Conservation (phyloP, 2,329 filamentous ascomycete genomes). For the Trichophyton simii region DNA sequence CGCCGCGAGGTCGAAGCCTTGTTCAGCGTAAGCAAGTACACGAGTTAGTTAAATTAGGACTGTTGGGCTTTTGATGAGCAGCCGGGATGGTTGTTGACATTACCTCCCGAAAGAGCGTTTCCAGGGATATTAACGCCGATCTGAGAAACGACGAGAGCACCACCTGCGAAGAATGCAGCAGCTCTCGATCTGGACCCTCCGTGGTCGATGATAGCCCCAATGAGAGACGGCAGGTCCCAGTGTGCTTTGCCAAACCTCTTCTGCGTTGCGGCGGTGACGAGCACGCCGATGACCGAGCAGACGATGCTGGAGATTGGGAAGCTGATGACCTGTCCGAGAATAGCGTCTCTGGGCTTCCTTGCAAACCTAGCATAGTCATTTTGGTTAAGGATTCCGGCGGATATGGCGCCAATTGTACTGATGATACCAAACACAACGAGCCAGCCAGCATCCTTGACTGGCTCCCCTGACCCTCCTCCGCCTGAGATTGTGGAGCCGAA, state of each 20-base stretch:
- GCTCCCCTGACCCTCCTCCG: not conserved
- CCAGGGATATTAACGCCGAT: constrained; percentile 31
- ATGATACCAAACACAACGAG: constrained; percentile 30
- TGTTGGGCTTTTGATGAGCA: not conserved
- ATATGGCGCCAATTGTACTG: constrained; percentile 33
- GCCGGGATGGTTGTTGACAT: not conserved
- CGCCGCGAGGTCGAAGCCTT: constrained; percentile 44
- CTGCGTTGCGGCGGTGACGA: constrained; percentile 24
- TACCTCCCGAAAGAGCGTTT: constrained; percentile 36
- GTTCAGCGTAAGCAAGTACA: not conserved
- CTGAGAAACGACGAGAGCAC: constrained; percentile 35
- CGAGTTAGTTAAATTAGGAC: not conserved
- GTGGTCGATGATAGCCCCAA: constrained; percentile 27
- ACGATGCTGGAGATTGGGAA: constrained; percentile 15
- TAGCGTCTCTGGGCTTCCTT: constrained; percentile 27
- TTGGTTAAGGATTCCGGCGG: constrained; percentile 37
- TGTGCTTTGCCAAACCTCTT: constrained; percentile 25
- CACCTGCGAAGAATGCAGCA: constrained; percentile 36
- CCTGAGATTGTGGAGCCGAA: constrained; percentile 6
- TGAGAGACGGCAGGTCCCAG: constrained; percentile 35
- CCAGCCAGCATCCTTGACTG: constrained; percentile 22
- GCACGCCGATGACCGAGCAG: constrained; percentile 19
- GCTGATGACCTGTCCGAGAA: constrained; percentile 32
- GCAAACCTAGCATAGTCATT: constrained; percentile 36
- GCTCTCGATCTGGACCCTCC: constrained; percentile 28